These are phyloP conservation scores for Gossypium bickii DNA, from an alignment of 345 rosid genomes.

Conservation along the genomic window DNA sequence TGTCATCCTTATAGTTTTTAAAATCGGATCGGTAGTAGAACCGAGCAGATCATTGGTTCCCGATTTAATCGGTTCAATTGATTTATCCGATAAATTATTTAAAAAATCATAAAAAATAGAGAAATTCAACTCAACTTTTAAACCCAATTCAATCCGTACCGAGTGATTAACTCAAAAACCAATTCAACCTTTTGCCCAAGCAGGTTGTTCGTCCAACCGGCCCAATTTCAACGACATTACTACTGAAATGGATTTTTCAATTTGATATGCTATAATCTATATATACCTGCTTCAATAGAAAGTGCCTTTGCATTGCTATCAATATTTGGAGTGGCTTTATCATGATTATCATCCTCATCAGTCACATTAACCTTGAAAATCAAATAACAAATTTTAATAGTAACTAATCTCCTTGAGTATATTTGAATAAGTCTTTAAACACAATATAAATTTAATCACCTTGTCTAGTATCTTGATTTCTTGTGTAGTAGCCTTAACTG, in stretches of 20 bases:
- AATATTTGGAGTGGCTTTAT: slow-evolving; percentile 22
- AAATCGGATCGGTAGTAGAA: too few species aligned
- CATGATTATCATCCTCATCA: slow-evolving; percentile 15
- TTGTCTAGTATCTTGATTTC: slow-evolving; percentile 12
- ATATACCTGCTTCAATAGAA: slow-evolving; percentile 33
- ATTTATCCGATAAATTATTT: too few species aligned
- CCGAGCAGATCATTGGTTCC: too few species aligned
- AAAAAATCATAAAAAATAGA: too few species aligned
- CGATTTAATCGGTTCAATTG: too few species aligned
- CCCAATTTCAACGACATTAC: too few species aligned
- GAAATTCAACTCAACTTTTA: too few species aligned
- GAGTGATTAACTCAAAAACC: too few species aligned
- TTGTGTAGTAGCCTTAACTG: neutral
- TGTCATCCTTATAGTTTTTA: neutral
- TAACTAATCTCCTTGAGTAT: neutral
- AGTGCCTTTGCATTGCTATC: slow-evolving; percentile 15
- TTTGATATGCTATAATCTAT: slow-evolving; percentile 4
- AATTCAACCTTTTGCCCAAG: too few species aligned
- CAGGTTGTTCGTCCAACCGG: too few species aligned
- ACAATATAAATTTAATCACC: slow-evolving; percentile 15
- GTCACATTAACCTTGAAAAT: slow-evolving; percentile 21
- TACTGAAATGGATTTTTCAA: neutral
- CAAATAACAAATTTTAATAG: neutral
- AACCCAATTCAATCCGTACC: too few species aligned
- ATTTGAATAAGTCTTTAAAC: neutral